phyloP scores from a whole-genome alignment of 805 yeast genomes.

The Dipodascus geniculatus region DNA sequence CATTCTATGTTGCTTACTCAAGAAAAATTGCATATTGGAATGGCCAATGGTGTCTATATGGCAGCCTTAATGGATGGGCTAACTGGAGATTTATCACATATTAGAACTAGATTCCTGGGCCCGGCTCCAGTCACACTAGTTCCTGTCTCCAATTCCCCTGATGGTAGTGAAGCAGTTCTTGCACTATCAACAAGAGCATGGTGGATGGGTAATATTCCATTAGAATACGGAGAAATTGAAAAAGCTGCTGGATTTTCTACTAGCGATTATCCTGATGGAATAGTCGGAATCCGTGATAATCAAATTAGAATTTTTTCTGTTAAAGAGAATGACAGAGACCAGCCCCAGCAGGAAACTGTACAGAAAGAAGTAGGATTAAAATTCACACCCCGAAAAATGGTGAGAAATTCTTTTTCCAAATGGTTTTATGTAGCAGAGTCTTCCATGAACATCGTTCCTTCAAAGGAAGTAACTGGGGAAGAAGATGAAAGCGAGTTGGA shows the following conservation, averaged over 20 bases:
- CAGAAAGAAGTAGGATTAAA: background rate
- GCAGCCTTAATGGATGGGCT: slow-evolving; percentile 43
- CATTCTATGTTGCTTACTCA: slow-evolving; percentile 22
- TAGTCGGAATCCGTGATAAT: slow-evolving; percentile 47
- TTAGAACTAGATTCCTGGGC: slow-evolving; percentile 65
- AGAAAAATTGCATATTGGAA: slow-evolving; percentile 53
- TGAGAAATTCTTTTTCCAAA: slow-evolving; percentile 8
- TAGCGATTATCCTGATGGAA: slow-evolving; percentile 50
- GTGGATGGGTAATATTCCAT: slow-evolving; percentile 47
- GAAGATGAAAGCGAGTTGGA: slow-evolving; percentile 6
- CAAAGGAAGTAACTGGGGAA: slow-evolving; percentile 34
- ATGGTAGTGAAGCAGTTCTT: slow-evolving; percentile 22
- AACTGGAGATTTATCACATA: slow-evolving; percentile 52
- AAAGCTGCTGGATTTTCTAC: slow-evolving; percentile 45
- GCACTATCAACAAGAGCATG: slow-evolving; percentile 40
- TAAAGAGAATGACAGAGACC: slow-evolving; percentile 31
- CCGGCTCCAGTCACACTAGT: slow-evolving; percentile 46
- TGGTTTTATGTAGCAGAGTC: slow-evolving; percentile 1
- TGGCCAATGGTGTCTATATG: slow-evolving; percentile 73
- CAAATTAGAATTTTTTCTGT: slow-evolving; percentile 42
- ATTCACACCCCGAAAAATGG: slow-evolving; percentile 10
- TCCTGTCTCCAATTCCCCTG: slow-evolving; percentile 22
- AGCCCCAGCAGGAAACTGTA: slow-evolving; percentile 8
- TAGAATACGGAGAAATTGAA: slow-evolving; percentile 28
- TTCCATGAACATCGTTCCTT: background rate